These are phyloP conservation scores for Pouteria glomerata DNA, from an alignment of 148 eudicot genomes.

Conservation along the genomic window DNA sequence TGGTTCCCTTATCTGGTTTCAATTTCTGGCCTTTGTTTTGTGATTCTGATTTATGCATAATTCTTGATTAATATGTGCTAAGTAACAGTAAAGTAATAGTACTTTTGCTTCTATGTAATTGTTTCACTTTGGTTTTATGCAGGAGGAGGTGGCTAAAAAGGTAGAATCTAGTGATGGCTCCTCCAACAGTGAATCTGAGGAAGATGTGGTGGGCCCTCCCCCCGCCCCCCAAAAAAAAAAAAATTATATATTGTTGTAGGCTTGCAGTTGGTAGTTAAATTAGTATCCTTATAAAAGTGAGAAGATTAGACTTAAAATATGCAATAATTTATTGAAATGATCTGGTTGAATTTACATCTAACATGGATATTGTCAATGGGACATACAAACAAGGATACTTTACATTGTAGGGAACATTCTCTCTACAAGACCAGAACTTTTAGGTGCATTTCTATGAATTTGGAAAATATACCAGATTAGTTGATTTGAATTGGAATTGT, in stretches of 20 bases:
- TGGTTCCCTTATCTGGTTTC: background rate
- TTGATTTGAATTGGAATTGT: too few relatives aligned
- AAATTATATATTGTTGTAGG: too few relatives aligned
- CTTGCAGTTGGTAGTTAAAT: background rate
- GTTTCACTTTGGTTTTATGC: background rate
- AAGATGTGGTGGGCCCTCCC: constrained; percentile 18
- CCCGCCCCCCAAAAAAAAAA: background rate
- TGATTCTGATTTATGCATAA: background rate
- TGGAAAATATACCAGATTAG: too few relatives aligned
- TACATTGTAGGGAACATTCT: too few relatives aligned
- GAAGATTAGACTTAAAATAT: too few relatives aligned
- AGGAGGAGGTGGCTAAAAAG: constrained; percentile 17
- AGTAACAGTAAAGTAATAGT: background rate
- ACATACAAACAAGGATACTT: too few relatives aligned
- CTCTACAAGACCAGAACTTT: too few relatives aligned
- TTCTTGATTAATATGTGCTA: background rate
- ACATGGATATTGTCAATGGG: too few relatives aligned
- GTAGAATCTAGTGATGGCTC: constrained; percentile 19
- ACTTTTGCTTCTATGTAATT: background rate
- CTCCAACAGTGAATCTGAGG: constrained; percentile 34
- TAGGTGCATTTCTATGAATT: too few relatives aligned
- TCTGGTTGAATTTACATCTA: too few relatives aligned
- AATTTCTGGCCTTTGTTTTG: background rate
- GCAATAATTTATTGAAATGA: too few relatives aligned
- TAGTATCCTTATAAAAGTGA: too few relatives aligned